These are phyloP conservation scores for Arabidopsis hybrid DNA, from an alignment of 441 rosid genomes.

Conservation along the genomic window DNA sequence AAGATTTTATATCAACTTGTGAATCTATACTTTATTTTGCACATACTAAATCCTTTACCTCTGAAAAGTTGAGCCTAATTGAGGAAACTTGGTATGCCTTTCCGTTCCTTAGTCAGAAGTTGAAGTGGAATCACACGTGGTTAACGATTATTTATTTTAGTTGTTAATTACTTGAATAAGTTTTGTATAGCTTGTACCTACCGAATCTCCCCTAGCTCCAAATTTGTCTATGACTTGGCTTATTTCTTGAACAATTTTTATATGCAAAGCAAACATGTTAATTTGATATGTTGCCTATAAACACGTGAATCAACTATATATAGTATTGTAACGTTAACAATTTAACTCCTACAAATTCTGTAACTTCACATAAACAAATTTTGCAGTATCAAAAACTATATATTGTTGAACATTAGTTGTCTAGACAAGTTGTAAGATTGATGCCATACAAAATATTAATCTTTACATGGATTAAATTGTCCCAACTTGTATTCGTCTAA, in stretches of 20 bases:
- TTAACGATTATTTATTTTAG: not conserved
- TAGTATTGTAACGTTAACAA: not conserved
- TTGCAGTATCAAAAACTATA: not conserved
- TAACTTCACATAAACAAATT: not conserved
- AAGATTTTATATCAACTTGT: not conserved
- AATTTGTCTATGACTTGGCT: constrained; percentile 19
- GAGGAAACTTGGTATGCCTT: constrained; percentile 22
- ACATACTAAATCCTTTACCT: not conserved
- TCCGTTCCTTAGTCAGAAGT: constrained; percentile 8
- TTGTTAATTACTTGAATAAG: constrained; percentile 16
- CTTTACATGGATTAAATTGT: no score
- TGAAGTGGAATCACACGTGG: constrained; percentile 38
- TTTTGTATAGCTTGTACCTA: constrained; percentile 31
- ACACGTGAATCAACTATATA: constrained; percentile 10
- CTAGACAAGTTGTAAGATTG: not conserved
- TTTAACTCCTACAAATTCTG: not conserved
- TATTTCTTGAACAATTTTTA: constrained; percentile 10
- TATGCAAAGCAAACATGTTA: not conserved
- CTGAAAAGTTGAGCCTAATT: constrained; percentile 19
- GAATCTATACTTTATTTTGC: not conserved
- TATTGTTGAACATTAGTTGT: not conserved
- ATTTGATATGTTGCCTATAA: constrained; percentile 4
- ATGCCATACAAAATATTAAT: not conserved
- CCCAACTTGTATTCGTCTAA: not conserved
- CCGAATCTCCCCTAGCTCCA: constrained; percentile 13